Evolutionary conservation across 2,329 filamentous ascomycete genomes (phyloP).

Genomic region (Huntiella moniliformis): DNA sequence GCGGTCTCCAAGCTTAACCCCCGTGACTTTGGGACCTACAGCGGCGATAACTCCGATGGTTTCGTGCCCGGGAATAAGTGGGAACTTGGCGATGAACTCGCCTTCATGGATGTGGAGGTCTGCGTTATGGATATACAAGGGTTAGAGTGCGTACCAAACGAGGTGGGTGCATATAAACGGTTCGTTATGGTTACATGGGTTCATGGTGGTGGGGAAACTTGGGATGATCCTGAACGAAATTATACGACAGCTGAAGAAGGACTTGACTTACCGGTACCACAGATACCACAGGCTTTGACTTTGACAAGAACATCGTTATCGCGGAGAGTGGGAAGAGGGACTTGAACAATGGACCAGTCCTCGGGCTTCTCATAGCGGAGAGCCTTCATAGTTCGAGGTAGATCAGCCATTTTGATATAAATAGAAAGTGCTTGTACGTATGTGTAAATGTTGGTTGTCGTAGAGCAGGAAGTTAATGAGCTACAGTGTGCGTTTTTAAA

Average conservation of each 20-base stretch:
- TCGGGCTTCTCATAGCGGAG: conserved; percentile 43
- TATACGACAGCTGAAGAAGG: not conserved
- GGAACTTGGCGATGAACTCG: conserved; percentile 46
- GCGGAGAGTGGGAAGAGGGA: conserved; percentile 41
- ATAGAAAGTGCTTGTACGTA: too few relatives aligned
- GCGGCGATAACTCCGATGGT: conserved; percentile 46
- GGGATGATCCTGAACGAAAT: not conserved
- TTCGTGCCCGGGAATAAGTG: conserved; percentile 49
- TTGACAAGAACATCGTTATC: conserved; percentile 44
- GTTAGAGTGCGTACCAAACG: too few relatives aligned
- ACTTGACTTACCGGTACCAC: conserved; percentile 30
- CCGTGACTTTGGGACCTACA: conserved; percentile 37
- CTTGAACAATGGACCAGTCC: conserved; percentile 39
- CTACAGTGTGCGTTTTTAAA: too few relatives aligned
- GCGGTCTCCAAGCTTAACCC: conserved; percentile 41
- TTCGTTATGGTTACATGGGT: too few relatives aligned
- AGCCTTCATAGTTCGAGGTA: conserved; percentile 41
- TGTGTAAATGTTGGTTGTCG: too few relatives aligned
- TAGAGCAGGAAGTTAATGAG: too few relatives aligned
- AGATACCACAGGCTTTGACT: conserved; percentile 49
- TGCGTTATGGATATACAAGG: conserved; percentile 14
- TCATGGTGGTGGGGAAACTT: too few relatives aligned
- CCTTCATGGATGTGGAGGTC: conserved; percentile 46
- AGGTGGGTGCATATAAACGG: too few relatives aligned
- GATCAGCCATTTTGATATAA: conserved; percentile 17